Evolutionary conservation across 352 stramenopile species (phyloP), one percentile per base, ranked within the genome.

Genomic region (Globisporangium alternatum): DNA sequence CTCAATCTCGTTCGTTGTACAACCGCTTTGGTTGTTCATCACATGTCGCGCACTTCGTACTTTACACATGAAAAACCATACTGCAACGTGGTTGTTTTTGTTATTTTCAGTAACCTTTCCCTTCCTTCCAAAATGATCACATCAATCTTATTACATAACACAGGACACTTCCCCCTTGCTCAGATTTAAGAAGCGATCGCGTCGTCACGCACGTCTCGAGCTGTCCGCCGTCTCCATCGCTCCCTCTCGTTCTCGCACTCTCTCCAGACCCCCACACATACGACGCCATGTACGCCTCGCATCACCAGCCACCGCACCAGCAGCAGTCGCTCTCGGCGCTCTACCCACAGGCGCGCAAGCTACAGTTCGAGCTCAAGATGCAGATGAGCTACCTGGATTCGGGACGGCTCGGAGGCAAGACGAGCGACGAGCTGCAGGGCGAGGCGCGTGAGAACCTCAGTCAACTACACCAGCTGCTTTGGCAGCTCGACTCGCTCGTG

Each of bases 301-400:
- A 59, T 15, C 43, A 67, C 21, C 60, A 60, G 6, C 7, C 15
- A n/a, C 53, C 28, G 12, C 53, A 70, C 49, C 67, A 63, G 52
- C 59, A 67, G 30, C 74, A 81, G 64, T 85, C 83, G 67, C 72
- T 92, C 44, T 77, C 82, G 56, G 79, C 83, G 68, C 78, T 95
- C 65, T 92, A 92, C 55, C 82, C 84, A 25, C 86, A 90, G 72
- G 86, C 83, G 25, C 76, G 83, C 43, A 95, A 95, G 72, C 76
- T 93, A 45, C 84, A 93, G 68, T 95, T 92, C 69, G 86, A 95
- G 69, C 81, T 95, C 64, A 95, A 95, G 76, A 93, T 91, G 81
- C 86, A 95, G 72, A 84, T 95, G 66, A 90, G 80, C 65, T 95
- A 93, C 69, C 53, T 95, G 49, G 86, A 95, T 62, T 87, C 81